Conservation (phyloP, 2,329 filamentous ascomycete species). For the Dothistroma pini region DNA sequence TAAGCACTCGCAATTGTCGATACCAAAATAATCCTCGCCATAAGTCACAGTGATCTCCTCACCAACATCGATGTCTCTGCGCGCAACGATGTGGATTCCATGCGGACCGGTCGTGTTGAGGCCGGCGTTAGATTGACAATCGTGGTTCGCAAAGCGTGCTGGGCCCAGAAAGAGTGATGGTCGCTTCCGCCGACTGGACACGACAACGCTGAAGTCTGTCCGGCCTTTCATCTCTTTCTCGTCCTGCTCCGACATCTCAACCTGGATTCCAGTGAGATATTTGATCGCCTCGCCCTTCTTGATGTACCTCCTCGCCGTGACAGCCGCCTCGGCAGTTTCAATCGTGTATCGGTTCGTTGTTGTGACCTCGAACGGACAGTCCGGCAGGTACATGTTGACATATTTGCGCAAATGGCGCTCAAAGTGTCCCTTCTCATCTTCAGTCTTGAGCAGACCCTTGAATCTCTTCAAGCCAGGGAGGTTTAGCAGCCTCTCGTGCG, state of each 20-base stretch:
- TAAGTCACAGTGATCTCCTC: constrained; percentile 98
- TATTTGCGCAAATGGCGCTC: constrained; percentile 82
- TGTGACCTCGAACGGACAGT: constrained; percentile 92
- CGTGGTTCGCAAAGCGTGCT: constrained; percentile 94
- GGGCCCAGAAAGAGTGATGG: constrained; percentile 92
- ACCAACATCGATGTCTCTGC: constrained; percentile 74
- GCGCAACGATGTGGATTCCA: constrained; percentile 86
- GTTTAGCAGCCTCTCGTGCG: constrained; percentile 68
- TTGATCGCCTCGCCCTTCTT: constrained; percentile 81
- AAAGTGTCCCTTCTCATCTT: constrained; percentile 83
- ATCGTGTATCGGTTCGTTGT: constrained; percentile 95
- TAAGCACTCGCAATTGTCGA: constrained; percentile 90
- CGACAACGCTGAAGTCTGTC: constrained; percentile 95
- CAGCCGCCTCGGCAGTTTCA: constrained; percentile 79
- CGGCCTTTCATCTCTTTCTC: constrained; percentile 78
- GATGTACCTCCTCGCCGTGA: constrained; percentile 76
- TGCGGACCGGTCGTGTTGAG: constrained; percentile 79
- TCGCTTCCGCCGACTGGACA: constrained; percentile 86
- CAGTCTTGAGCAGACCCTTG: constrained; percentile 58
- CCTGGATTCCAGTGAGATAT: constrained; percentile 86
- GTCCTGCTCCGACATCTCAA: constrained; percentile 87
- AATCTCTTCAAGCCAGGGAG: constrained; percentile 73
- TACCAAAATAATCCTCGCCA: constrained; percentile 92
- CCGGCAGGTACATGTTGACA: constrained; percentile 85
- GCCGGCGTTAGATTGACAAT: constrained; percentile 87